Conservation (phyloP, 2,329 filamentous ascomycete genomes). For the Thielaviopsis punctulata region DNA sequence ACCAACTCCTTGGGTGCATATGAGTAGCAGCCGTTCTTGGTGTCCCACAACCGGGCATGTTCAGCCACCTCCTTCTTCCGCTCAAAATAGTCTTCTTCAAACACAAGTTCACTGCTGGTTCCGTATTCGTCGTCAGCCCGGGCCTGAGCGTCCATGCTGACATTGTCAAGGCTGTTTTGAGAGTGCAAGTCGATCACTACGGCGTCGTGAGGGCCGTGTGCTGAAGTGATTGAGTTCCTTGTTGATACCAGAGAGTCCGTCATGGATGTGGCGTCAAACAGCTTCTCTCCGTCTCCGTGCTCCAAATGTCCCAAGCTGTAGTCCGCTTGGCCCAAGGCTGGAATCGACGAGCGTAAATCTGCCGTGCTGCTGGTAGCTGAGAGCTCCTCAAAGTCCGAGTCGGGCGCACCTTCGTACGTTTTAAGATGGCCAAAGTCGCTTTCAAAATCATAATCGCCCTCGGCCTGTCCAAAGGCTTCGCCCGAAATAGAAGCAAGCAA, state of each 20-base stretch:
- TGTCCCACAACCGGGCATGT: conserved; percentile 66
- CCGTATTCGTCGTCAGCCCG: conserved; percentile 20
- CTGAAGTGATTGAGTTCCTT: too few relatives aligned
- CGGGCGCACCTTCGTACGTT: conserved; percentile 26
- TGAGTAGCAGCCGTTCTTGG: conserved; percentile 57
- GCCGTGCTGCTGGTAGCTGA: conserved; percentile 13
- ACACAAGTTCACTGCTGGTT: conserved; percentile 42
- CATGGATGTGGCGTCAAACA: conserved; percentile 28
- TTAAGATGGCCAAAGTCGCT: conserved; percentile 42
- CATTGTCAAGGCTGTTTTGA: not conserved
- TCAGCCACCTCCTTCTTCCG: conserved; percentile 41
- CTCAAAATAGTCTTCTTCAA: conserved; percentile 65
- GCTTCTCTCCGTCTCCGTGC: conserved; percentile 21
- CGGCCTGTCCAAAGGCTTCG: conserved; percentile 54
- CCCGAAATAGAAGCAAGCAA: conserved; percentile 81
- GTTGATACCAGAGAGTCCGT: conserved; percentile 9
- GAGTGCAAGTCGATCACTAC: conserved; percentile 18
- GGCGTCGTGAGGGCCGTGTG: conserved; percentile 21
- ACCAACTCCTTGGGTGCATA: conserved; percentile 43
- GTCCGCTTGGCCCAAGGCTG: not conserved
- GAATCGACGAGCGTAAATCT: conserved; percentile 16
- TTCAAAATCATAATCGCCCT: conserved; percentile 45
- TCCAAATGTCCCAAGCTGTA: too few relatives aligned
- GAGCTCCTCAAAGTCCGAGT: conserved; percentile 17
- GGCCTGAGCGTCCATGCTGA: not conserved